Evolutionary conservation across 73 alveolate species (phyloP).

Genomic region (Tetrahymena elliotti): DNA sequence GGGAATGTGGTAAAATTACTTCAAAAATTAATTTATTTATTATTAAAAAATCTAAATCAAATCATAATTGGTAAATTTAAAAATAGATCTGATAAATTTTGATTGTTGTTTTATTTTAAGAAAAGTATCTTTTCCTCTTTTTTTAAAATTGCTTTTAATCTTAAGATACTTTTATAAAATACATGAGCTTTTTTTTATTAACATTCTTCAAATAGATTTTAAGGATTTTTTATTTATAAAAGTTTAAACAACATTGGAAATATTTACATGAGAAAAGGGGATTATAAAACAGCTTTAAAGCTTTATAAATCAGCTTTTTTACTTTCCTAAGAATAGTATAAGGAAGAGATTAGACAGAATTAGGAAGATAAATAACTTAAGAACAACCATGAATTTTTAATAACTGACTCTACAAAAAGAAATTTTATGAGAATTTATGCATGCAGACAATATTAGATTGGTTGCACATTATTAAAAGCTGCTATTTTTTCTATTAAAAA

Average conservation of each 20-base stretch:
- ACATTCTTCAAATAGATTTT: no score
- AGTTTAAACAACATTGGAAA: neutral
- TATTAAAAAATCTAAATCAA: no score
- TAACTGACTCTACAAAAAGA: neutral
- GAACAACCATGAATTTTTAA: neutral
- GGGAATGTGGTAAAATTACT: neutral
- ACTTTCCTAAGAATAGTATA: neutral
- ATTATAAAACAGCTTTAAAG: neutral
- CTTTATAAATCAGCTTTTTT: neutral
- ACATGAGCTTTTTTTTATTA: no score
- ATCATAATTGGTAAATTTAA: no score
- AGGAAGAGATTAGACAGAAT: neutral
- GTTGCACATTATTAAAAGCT: neutral
- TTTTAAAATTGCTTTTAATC: no score
- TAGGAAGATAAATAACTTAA: neutral
- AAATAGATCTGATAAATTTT: no score
- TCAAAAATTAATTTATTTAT: no score
- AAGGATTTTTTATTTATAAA: neutral
- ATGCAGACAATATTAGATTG: neutral
- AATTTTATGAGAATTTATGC: neutral
- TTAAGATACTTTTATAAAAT: no score
- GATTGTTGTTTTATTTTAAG: no score
- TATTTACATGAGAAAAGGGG: neutral
- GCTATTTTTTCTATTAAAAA: neutral
- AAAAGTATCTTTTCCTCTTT: no score